phyloP scores from a whole-genome alignment of 2,329 filamentous ascomycete species.

The Fusarium sp. region DNA sequence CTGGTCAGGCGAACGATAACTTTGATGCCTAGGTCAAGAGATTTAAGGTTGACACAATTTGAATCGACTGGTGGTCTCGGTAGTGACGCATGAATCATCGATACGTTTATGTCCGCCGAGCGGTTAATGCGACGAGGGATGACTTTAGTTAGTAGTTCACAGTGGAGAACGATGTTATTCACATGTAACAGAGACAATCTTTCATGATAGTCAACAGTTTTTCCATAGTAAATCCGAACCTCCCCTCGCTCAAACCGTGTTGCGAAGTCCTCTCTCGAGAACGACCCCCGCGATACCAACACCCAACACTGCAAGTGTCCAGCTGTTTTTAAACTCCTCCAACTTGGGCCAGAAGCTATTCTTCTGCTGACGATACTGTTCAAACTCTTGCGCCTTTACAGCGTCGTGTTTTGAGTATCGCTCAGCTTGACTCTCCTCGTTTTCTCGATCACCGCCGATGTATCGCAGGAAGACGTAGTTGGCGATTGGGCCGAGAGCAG shows the following conservation, averaged over 20 bases:
- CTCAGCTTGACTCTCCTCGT: slow-evolving; percentile 1
- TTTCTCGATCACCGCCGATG: slow-evolving; percentile 3
- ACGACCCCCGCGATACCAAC: not conserved
- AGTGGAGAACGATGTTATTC: accelerated
- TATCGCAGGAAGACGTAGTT: slow-evolving; percentile 19
- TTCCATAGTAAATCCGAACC: not conserved
- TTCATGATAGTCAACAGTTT: not conserved
- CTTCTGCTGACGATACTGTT: slow-evolving; percentile 1
- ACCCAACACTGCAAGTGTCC: not conserved
- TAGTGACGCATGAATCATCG: not conserved
- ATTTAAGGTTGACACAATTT: not conserved
- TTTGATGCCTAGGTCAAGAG: not conserved
- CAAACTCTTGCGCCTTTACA: not conserved
- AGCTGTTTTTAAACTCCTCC: not conserved
- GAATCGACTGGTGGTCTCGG: not conserved
- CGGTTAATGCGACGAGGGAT: accelerated
- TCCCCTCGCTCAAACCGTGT: not conserved
- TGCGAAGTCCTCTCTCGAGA: not conserved
- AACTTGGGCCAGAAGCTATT: slow-evolving; percentile 19
- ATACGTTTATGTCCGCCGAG: accelerated
- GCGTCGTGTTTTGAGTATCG: slow-evolving; percentile 6
- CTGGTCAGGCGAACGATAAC: too few relatives aligned
- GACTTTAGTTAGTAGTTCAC: not conserved
- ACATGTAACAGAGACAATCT: too few relatives aligned
- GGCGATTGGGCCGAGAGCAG: not conserved